phyloP scores from a whole-genome alignment of 768 basidiomycete species.

The Phlebiopsis gigantea region DNA sequence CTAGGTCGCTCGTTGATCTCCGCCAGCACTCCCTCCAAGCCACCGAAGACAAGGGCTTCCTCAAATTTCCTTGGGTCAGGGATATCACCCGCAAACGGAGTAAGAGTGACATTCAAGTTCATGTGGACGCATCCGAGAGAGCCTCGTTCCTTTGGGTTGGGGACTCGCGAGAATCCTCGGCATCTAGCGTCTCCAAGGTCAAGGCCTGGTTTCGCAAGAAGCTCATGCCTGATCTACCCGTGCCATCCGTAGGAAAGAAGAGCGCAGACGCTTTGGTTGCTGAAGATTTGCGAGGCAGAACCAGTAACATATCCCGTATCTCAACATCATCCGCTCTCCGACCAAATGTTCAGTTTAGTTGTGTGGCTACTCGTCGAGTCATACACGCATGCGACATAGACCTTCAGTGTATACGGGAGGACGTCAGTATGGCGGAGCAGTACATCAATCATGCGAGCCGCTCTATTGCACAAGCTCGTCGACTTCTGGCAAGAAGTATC shows the following conservation, averaged over 20 bases:
- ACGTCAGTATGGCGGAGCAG: slow-evolving; percentile 50
- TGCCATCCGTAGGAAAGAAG: not conserved
- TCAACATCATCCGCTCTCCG: too few relatives aligned
- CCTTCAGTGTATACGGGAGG: slow-evolving; percentile 48
- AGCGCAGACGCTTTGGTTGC: not conserved
- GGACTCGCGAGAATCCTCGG: slow-evolving; percentile 13
- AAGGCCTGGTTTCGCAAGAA: slow-evolving; percentile 65
- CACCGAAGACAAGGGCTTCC: slow-evolving; percentile 11
- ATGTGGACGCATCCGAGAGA: not conserved
- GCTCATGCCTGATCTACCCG: slow-evolving; percentile 33
- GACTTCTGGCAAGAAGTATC: slow-evolving; percentile 49
- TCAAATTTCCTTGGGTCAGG: slow-evolving; percentile 11
- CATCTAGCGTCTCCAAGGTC: slow-evolving; percentile 41
- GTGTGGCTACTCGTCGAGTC: too few relatives aligned
- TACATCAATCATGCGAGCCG: slow-evolving; percentile 49
- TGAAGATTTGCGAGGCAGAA: too few relatives aligned
- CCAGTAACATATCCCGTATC: too few relatives aligned
- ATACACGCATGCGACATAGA: slow-evolving; percentile 53
- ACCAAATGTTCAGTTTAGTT: too few relatives aligned
- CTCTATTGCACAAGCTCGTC: slow-evolving; percentile 52
- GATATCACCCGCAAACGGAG: slow-evolving; percentile 15
- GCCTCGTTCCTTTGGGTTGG: slow-evolving; percentile 11
- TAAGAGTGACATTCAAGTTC: slow-evolving; percentile 7
- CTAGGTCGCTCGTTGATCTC: slow-evolving; percentile 7
- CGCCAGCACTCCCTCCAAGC: not conserved